A percentile compares a stretch with the other conserved stretches of the same genome.
Evolutionary conservation across 2,329 filamentous ascomycete genomes (phyloP).

Genomic region (Aspergillus bombycis): DNA sequence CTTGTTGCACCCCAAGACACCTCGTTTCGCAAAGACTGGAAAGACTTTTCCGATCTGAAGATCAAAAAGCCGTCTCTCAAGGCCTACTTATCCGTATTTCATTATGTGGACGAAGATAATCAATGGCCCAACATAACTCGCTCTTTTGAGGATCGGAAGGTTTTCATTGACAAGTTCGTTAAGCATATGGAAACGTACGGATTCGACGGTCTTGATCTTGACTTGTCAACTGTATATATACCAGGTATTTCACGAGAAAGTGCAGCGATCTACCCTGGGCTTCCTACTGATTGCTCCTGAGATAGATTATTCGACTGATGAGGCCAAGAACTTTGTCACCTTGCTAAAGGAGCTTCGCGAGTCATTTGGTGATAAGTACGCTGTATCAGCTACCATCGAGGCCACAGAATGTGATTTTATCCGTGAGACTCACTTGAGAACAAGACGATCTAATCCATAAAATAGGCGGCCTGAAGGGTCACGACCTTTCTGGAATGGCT

Average conservation of each 20-base stretch:
- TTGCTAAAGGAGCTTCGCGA: neutral
- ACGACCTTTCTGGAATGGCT: too few relatives aligned
- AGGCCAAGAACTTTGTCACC: neutral
- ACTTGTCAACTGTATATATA: neutral
- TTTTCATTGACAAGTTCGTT: neutral
- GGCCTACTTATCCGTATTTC: neutral
- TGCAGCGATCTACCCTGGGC: neutral
- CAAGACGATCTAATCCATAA: neutral
- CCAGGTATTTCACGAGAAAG: neutral
- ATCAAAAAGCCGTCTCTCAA: neutral
- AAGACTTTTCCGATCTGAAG: neutral
- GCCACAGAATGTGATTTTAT: too few relatives aligned
- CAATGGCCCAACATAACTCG: neutral
- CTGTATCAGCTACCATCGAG: neutral
- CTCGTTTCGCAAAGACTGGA: neutral
- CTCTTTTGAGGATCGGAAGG: neutral
- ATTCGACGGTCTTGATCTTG: neutral
- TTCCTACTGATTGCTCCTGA: neutral
- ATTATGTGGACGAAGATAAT: too few relatives aligned
- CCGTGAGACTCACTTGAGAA: neutral
- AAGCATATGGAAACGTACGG: neutral
- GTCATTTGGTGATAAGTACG: neutral
- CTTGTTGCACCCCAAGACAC: too few relatives aligned
- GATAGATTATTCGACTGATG: neutral
- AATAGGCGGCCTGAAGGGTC: neutral